Evolutionary conservation across 331 rosid genomes (phyloP).

Genomic region (Erythrophleum ivorense): DNA sequence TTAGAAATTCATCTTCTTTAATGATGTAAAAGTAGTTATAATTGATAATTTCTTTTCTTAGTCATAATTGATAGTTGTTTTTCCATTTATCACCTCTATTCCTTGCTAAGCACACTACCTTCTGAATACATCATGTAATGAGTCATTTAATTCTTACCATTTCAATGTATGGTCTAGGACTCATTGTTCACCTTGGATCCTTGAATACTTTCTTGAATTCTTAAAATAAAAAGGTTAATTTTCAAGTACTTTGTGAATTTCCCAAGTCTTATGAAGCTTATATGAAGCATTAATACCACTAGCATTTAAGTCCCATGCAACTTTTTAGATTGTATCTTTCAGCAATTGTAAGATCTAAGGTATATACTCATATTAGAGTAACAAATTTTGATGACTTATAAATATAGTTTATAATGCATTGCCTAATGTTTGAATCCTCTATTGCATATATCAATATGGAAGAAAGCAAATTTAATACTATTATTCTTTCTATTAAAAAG

Average conservation of each 20-base stretch:
- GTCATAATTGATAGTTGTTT: background rate
- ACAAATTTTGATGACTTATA: background rate
- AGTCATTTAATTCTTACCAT: too few species aligned
- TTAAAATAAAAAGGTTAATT: background rate
- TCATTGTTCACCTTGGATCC: background rate
- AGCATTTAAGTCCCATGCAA: conserved; percentile 81
- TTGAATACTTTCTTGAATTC: background rate
- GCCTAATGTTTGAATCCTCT: background rate
- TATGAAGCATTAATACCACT: conserved; percentile 70
- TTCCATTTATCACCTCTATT: background rate
- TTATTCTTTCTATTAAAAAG: too few species aligned
- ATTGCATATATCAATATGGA: too few species aligned
- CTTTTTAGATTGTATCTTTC: conserved; percentile 67
- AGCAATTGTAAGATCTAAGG: conserved; percentile 62
- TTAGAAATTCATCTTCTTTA: conserved; percentile 69
- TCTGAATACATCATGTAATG: too few species aligned
- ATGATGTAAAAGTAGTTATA: conserved; percentile 59
- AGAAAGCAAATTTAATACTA: too few species aligned
- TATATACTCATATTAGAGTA: conserved; percentile 17
- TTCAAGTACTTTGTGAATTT: conserved; percentile 61
- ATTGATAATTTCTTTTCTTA: too few species aligned
- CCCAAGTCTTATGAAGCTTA: conserved; percentile 74
- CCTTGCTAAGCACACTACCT: background rate
- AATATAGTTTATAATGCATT: background rate
- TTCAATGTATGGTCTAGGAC: background rate